These are phyloP conservation scores for Ganoderma multipileum DNA, from an alignment of 1,284 basidiomycete species.

Conservation along the genomic window DNA sequence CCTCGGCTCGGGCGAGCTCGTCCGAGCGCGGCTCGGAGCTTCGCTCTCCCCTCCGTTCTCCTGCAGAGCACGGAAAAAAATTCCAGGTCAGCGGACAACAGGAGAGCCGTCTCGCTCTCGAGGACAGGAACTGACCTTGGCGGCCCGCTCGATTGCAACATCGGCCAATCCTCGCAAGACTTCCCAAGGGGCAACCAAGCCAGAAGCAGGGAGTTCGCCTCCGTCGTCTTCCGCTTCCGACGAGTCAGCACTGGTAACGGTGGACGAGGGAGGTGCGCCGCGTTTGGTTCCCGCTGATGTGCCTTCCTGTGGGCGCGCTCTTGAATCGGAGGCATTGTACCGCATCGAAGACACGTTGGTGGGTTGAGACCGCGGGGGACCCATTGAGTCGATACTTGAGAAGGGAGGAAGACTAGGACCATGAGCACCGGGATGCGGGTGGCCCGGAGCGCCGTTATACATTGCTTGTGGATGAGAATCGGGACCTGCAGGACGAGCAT, in stretches of 20 bases:
- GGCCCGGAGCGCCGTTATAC: slow-evolving; percentile 35
- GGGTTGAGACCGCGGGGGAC: slow-evolving; percentile 52
- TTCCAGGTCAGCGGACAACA: slow-evolving; percentile 22
- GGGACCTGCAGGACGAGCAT: slow-evolving; percentile 34
- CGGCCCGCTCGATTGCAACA: slow-evolving; percentile 78
- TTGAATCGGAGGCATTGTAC: slow-evolving; percentile 55
- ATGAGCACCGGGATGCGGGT: slow-evolving; percentile 36
- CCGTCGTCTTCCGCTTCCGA: slow-evolving; percentile 79
- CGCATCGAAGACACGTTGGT: slow-evolving; percentile 64
- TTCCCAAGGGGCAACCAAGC: slow-evolving; percentile 84
- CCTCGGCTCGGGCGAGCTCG: slow-evolving; percentile 68
- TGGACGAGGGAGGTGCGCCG: slow-evolving; percentile 63
- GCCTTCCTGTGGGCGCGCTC: slow-evolving; percentile 42
- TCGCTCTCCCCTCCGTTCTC: slow-evolving; percentile 80
- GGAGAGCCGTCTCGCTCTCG: slow-evolving; percentile 20
- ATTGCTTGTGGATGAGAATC: slow-evolving; percentile 35
- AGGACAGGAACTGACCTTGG: slow-evolving; percentile 59
- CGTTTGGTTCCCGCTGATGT: slow-evolving; percentile 58
- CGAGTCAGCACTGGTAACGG: slow-evolving; percentile 76
- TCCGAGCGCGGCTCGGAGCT: slow-evolving; percentile 74
- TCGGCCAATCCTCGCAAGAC: slow-evolving; percentile 81
- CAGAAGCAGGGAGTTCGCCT: slow-evolving; percentile 79
- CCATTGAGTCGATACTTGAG: slow-evolving; percentile 70
- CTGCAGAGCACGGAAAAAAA: slow-evolving; percentile 34
- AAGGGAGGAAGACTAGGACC: slow-evolving; percentile 72